Evolutionary conservation across 2,329 filamentous ascomycete species (phyloP), one percentile per base, ranked within the genome.

Genomic region (Apiospora hydei): DNA sequence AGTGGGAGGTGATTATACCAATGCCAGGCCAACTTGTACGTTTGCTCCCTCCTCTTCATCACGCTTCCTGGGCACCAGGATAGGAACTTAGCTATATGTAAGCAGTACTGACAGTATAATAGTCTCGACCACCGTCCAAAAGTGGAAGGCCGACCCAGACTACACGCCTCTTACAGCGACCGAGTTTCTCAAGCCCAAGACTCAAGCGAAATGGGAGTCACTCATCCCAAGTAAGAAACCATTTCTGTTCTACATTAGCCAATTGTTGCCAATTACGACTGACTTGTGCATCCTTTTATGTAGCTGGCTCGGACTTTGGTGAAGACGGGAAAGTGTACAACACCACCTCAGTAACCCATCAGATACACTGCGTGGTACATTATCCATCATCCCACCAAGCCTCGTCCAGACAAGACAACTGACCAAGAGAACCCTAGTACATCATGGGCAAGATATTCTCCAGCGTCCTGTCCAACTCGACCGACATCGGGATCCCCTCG

Each of bases 331-430:
- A 80, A 76, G 80, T 80, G 5, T 81, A 82, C 71, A 82, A 80
- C 71, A 82, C 81, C 41, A 82, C 81, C 4, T 81, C 81, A 6
- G 77, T 82, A 57, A 82, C 81, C 1, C 81, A 82, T 73, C 80
- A 82, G 71, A 76, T 82, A 68, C 81, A 82, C 76, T 83, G 81
- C 73, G 73, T 82, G 67, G 77, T 80, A 74, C n/a, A 77, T 30
- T 30, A 30, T 30, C 26, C 26, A 3, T 30, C 3, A 30, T 30
- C 26, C 3, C 26, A 30, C 26, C 26, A 3, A 30, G 26, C 26
- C 26, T 30, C 26, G 26, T 30, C 26, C 26, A 30, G 2, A 43
- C 26, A n/a, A 24, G 4, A 38, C 16, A 47, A 46, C 67, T 69
- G 11, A 51, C 68, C 2, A 34, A 46, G 24, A 1, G 3, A 34